Conservation (phyloP, 2,329 filamentous ascomycete species). For the Knufia fluminis region DNA sequence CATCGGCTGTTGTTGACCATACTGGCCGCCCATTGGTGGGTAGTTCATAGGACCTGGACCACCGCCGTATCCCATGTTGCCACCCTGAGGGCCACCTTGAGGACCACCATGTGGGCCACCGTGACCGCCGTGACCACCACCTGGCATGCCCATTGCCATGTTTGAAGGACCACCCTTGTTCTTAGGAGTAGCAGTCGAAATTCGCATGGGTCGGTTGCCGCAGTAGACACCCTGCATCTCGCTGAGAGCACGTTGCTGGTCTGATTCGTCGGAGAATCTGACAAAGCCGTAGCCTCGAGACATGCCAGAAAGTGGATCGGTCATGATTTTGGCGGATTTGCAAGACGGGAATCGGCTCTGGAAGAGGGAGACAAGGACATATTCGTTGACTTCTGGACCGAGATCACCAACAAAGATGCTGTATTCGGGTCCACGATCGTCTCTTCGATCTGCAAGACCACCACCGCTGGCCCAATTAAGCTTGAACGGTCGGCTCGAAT, state of each 20-base stretch:
- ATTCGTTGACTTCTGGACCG: slow-evolving; percentile 97
- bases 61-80: slow-evolving; percentile 18
- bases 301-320: slow-evolving; percentile 93
- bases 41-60: slow-evolving; percentile 51
- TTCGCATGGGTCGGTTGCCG: slow-evolving; percentile 96
- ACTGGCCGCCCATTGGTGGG: slow-evolving; percentile 53
- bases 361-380: slow-evolving; percentile 93
- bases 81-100: slow-evolving; percentile 15
- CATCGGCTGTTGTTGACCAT: slow-evolving; percentile 58
- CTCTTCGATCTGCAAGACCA: slow-evolving; percentile 86
- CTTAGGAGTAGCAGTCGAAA: slow-evolving; percentile 95
- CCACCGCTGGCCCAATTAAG: slow-evolving; percentile 98
- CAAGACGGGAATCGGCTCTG: slow-evolving; percentile 91
- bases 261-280: slow-evolving; percentile 87
- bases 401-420: slow-evolving; percentile 97
- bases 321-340: slow-evolving; percentile 99
- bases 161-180: slow-evolving; percentile 54
- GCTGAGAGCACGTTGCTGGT: slow-evolving; percentile 88
- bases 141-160: slow-evolving; percentile 46
- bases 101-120: too few species aligned
- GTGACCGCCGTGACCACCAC: slow-evolving; percentile 23
- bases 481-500: slow-evolving; percentile 93
- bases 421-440: slow-evolving; percentile 92
- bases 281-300: slow-evolving; percentile 97
- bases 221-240: slow-evolving; percentile 99